These are phyloP conservation scores for Martensiomyces pterosporus DNA, from an alignment of 192 early-diverging fungal genomes.

Conservation along the genomic window DNA sequence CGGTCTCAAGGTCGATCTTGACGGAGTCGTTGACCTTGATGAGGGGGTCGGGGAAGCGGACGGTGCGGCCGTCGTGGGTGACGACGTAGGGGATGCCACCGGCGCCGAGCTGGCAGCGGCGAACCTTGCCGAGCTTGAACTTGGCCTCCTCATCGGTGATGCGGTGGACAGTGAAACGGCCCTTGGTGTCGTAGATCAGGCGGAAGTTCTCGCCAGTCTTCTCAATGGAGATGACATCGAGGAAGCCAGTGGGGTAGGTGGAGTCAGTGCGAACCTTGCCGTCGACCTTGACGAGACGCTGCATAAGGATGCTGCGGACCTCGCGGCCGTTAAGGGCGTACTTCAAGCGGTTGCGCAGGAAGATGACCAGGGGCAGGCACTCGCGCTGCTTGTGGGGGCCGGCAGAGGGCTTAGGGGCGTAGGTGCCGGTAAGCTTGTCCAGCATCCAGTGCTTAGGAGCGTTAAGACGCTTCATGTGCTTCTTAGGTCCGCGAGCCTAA, in stretches of 20 bases:
- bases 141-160: constrained; percentile 97
- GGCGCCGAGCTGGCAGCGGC: constrained; percentile 88
- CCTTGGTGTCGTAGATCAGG: constrained; percentile 99
- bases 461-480: constrained; percentile 99
- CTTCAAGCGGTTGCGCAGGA: constrained; percentile 99
- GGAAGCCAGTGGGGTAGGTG: constrained; percentile 96
- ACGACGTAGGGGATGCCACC: constrained; percentile 95
- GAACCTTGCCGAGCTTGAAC: constrained; percentile 99
- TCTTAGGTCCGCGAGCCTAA: constrained; percentile 89
- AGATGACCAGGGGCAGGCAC: constrained; percentile 95
- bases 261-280: constrained; percentile 96
- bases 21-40: constrained; percentile 99
- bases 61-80: constrained; percentile 99
- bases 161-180: constrained; percentile 99
- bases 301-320: constrained; percentile 94
- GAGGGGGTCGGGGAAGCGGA: constrained; percentile 99
- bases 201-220: constrained; percentile 99
- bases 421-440: constrained; percentile 98
- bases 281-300: constrained; percentile 99
- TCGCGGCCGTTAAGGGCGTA: constrained; percentile 98
- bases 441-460: constrained; percentile 99
- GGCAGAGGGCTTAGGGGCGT: constrained; percentile 89
- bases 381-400: constrained; percentile 99
- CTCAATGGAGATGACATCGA: constrained; percentile 66
- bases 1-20: constrained; percentile 90